These are phyloP conservation scores for Xylaria sp. DNA, from an alignment of 2,329 filamentous ascomycete species.

Conservation along the genomic window DNA sequence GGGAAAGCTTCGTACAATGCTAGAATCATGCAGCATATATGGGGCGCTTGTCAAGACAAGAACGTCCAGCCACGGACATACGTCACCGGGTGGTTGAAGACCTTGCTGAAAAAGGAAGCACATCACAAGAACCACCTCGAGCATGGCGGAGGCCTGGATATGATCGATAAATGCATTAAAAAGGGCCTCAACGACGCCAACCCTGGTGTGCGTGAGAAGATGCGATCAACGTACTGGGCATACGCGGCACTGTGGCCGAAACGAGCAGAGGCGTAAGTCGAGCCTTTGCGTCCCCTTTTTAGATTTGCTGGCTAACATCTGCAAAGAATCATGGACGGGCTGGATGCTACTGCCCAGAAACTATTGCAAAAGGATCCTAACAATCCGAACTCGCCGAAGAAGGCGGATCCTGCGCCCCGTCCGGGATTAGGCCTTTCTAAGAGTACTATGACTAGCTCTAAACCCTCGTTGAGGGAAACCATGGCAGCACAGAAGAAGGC, in stretches of 20 bases:
- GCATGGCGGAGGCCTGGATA: constrained; percentile 78
- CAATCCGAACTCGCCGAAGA: constrained; percentile 73
- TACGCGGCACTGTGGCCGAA: constrained; percentile 79
- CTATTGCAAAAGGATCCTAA: constrained; percentile 80
- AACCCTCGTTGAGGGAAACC: constrained; percentile 75
- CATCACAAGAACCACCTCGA: constrained; percentile 82
- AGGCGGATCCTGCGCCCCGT: constrained; percentile 53
- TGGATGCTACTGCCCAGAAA: constrained; percentile 78
- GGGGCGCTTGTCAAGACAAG: constrained; percentile 84
- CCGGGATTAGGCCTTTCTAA: constrained; percentile 65
- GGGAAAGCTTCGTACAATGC: constrained; percentile 76
- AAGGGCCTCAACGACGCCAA: constrained; percentile 90
- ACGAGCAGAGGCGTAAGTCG: constrained; percentile 70
- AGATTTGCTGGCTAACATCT: constrained; percentile 11
- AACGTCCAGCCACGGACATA: constrained; percentile 85
- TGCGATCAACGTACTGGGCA: constrained; percentile 83
- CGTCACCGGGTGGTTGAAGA: constrained; percentile 81
- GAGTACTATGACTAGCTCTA: constrained; percentile 60
- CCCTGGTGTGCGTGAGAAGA: constrained; percentile 84
- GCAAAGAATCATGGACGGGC: constrained; percentile 72
- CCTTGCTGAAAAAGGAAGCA: constrained; percentile 74
- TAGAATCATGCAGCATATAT: constrained; percentile 84
- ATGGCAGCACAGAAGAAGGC: constrained; percentile 82
- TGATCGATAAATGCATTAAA: constrained; percentile 85
- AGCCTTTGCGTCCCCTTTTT: not conserved